Evolutionary conservation across 2,329 filamentous ascomycete genomes (phyloP).

Genomic region (Endoconidiophora laricicola): DNA sequence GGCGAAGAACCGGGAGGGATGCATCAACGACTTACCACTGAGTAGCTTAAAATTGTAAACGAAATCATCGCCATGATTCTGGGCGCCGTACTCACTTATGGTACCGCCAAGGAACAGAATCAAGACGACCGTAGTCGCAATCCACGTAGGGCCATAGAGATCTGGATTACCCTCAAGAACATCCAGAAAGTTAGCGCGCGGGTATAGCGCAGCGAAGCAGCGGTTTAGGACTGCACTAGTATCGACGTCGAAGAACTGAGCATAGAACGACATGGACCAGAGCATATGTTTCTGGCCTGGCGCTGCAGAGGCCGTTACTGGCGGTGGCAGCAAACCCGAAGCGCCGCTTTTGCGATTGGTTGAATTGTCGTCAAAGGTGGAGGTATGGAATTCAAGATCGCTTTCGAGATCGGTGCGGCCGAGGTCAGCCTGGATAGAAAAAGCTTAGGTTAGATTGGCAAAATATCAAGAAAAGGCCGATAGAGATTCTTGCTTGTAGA

Average conservation of each 20-base stretch:
- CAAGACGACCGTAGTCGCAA: slow-evolving; percentile 90
- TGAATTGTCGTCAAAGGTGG: slow-evolving; percentile 54
- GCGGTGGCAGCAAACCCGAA: slow-evolving; percentile 34
- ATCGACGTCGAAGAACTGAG: slow-evolving; percentile 97
- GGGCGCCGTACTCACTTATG: slow-evolving; percentile 75
- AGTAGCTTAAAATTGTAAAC: slow-evolving; percentile 82
- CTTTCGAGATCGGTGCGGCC: slow-evolving; percentile 97
- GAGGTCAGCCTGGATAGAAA: slow-evolving; percentile 58
- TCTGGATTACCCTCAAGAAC: slow-evolving; percentile 94
- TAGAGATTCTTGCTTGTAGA: not conserved
- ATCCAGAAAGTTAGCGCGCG: slow-evolving; percentile 87
- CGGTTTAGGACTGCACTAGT: slow-evolving; percentile 75
- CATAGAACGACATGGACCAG: slow-evolving; percentile 86
- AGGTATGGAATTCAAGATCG: slow-evolving; percentile 97
- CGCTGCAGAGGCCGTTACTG: slow-evolving; percentile 33
- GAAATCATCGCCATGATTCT: slow-evolving; percentile 53
- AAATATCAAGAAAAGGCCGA: slow-evolving; percentile 6
- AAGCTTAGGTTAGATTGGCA: slow-evolving; percentile 14
- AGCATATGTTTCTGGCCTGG: slow-evolving; percentile 59
- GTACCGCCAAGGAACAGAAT: slow-evolving; percentile 92
- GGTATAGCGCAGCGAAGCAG: slow-evolving; percentile 78
- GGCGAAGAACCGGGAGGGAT: not conserved
- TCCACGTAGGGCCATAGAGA: slow-evolving; percentile 95
- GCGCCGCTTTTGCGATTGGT: slow-evolving; percentile 30
- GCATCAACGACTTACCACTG: slow-evolving; percentile 42